Percentiles rank a stretch among this genome's conserved stretches.
Evolutionary conservation across 768 basidiomycete species (phyloP).

Genomic region (Obba rivulosa): DNA sequence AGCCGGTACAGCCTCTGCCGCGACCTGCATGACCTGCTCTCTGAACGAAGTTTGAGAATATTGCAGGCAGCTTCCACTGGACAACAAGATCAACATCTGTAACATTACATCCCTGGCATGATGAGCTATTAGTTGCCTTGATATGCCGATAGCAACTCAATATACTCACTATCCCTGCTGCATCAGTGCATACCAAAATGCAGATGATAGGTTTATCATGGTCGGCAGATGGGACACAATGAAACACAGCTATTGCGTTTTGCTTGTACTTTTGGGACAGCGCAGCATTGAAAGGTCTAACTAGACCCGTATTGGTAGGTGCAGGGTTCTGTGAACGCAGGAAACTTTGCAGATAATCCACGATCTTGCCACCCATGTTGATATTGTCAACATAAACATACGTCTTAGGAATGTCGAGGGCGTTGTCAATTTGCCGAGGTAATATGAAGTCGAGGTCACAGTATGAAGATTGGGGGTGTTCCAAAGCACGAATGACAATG

Average conservation of each 20-base stretch:
- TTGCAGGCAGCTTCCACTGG: constrained; percentile 30
- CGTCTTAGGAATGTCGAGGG: constrained; percentile 20
- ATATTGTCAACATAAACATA: constrained; percentile 30
- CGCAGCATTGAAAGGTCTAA: too few relatives aligned
- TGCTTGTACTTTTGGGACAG: too few relatives aligned
- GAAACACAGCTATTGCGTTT: too few relatives aligned
- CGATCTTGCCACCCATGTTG: constrained; percentile 18
- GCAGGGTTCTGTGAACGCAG: constrained; percentile 3
- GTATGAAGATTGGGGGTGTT: constrained; percentile 28
- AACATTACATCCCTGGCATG: constrained; percentile 17
- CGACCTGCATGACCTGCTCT: constrained; percentile 29
- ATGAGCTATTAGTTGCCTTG: too few relatives aligned
- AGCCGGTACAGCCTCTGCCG: constrained; percentile 2
- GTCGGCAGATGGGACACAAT: too few relatives aligned
- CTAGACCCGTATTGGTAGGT: too few relatives aligned
- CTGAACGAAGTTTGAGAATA: constrained; percentile 28
- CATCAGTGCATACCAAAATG: constrained; percentile 21
- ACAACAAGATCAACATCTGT: constrained; percentile 31
- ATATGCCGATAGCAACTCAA: background rate
- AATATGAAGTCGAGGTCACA: constrained; percentile 31
- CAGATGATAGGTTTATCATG: constrained; percentile 1
- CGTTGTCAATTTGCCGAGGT: background rate
- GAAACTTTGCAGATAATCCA: constrained; percentile 18
- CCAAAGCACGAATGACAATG: constrained; percentile 28
- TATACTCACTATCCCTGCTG: constrained; percentile 19